Evolutionary conservation across 768 basidiomycete species (phyloP), one percentile per base, ranked within the genome.

Genomic region (Suillus clintonianus): DNA sequence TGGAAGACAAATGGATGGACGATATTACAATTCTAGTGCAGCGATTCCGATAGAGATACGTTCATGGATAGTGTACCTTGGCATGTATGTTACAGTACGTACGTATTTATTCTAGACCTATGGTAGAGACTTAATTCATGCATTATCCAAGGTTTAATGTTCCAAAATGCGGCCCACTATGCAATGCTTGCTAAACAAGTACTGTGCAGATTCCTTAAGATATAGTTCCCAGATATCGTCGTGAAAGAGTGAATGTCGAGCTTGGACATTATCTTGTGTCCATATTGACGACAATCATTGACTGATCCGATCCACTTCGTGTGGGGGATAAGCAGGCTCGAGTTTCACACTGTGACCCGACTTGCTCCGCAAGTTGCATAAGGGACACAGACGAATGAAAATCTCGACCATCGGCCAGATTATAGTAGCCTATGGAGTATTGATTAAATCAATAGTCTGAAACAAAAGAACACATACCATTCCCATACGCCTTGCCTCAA

Each of bases 401-500:
- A 85, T 82, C 71, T 90, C 89, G 6, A 85, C 81, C 86, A 90
- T 90, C 4, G 89, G 86, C 88, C 88, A 90, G 9, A 89, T 89
- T 61, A 90, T 83, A 27, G 79, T 80, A 32, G 87, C 83, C 89
- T 90, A 51, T n/a, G 45, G 57, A 63, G 24, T 64, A 36, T 39
- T 63, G 30, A 63, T 50, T 61, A 56, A 60, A 59, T 37, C n/a
- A 60, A 58, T 56, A 27, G 15, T 6, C 13, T 27, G 6, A 58
- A 48, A 64, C 11, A 32, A 41, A 9, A 42, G 59, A 62, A 37
- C 32, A 78, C 87, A 76, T 69, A 90, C 89, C 64, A 89, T 84
- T 65, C 87, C 85, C 17, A 87, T 80, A 59, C 82, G 80, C 60
- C 83, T 79, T 43, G 83, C 78, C 72, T 88, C 86, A 62, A 76